Percentiles rank a stretch among this genome's conserved stretches.
phyloP scores from a whole-genome alignment of 768 basidiomycete genomes.

The Suillus brevipes region DNA sequence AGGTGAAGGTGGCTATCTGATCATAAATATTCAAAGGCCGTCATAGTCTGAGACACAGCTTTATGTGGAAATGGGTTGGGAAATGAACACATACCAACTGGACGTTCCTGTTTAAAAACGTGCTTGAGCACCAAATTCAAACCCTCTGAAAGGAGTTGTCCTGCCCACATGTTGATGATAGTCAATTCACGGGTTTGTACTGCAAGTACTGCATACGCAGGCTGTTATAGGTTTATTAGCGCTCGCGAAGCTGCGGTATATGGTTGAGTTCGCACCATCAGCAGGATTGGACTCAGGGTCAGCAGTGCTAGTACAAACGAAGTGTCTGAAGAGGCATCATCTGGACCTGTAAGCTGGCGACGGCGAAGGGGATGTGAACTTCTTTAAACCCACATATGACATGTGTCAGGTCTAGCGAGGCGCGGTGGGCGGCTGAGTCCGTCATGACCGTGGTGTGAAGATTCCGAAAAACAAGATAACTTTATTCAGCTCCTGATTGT shows the following conservation, averaged over 20 bases:
- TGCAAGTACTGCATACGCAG: constrained; percentile 75
- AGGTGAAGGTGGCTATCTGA: constrained; percentile 23
- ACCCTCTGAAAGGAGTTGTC: constrained; percentile 71
- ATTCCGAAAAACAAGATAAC: neutral
- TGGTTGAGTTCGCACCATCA: constrained; percentile 53
- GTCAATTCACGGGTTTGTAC: constrained; percentile 76
- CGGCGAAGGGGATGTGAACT: constrained; percentile 18
- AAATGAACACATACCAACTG: constrained; percentile 47
- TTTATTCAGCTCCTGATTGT: neutral
- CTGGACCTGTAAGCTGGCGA: constrained; percentile 34
- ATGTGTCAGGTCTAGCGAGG: constrained; percentile 66
- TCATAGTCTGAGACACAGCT: neutral
- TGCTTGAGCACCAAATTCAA: constrained; percentile 72
- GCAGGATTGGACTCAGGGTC: constrained; percentile 67
- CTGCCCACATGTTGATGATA: constrained; percentile 83
- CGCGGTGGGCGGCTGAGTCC: constrained; percentile 21
- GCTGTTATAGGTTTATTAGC: constrained; percentile 40
- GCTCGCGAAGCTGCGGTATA: neutral
- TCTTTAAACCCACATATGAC: constrained; percentile 49
- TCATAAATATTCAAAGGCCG: constrained; percentile 7
- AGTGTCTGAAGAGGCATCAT: constrained; percentile 59
- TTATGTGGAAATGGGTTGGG: neutral
- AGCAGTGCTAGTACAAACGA: constrained; percentile 61
- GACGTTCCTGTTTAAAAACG: constrained; percentile 66
- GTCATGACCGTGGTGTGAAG: constrained; percentile 1